Base-by-base conservation (phyloP, 371 early-diverging fungal species). In the Syncephalastrum sp. region DNA sequence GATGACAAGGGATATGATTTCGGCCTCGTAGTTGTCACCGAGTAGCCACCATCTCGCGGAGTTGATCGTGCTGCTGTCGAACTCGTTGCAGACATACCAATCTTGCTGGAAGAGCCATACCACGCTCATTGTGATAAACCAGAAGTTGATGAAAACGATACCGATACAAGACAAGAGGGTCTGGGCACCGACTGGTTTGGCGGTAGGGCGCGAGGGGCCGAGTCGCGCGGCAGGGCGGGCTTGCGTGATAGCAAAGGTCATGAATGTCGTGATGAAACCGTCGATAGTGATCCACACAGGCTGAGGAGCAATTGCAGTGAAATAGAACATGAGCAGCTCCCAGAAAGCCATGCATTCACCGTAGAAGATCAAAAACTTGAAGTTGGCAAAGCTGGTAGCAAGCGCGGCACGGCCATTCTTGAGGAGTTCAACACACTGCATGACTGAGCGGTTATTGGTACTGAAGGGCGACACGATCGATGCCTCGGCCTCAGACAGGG, bases 401-500 rank as follows among this genome's bases (percentile, higher is more conserved):
- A 93, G 69, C 23, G 90, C 88, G 51, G 90, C 74, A 0, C 93
- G 83, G 8, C 89, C 91, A 70, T 92, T 87, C 43, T 69, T 69
- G 17, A 91, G 59, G 3, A 93, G 81, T 56, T 84, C 82, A 16
- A 90, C 91, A 61, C 89, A 88, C 54, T 87, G 75, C 60, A 72
- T 70, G 41, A 91, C 66, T n/a, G 88, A 83, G 19, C 57, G 53
- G 44, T 63, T 61, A 42, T 47, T 62, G 16, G 88, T 85, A 33
- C 87, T 84, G 73, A 96, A 97, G 47, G 90, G 91, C 17, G 94
- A 84, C 5, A 92, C 93, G 41, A 95, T 75, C 25, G 88, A 91
- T 1, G 92, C 87, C 59, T 86, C 86, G n/a, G 86, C 72, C 50
- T 82, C 85, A 3, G 91, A 88, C 23, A 97, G 75, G 42, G 96